A percentile compares a stretch with the other conserved stretches of the same genome.
Evolutionary conservation across 768 basidiomycete genomes (phyloP).

Genomic region (Suillus ampliporus): DNA sequence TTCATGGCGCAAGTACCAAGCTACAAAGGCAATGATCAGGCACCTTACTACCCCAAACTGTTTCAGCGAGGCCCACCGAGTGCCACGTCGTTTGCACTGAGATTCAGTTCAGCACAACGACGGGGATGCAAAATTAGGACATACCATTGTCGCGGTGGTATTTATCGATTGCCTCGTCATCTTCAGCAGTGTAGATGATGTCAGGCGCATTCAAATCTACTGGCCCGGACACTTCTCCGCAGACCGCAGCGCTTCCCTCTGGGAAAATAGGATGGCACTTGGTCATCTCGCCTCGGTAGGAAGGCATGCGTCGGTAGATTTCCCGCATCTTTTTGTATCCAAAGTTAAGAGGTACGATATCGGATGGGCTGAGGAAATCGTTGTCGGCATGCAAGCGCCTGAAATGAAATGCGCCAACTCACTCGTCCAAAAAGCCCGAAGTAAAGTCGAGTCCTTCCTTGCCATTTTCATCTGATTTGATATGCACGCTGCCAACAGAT

Average conservation of each 20-base stretch:
- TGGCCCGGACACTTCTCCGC: constrained; percentile 31
- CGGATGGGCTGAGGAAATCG: constrained; percentile 16
- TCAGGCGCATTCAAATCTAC: constrained; percentile 40
- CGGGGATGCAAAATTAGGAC: constrained; percentile 11
- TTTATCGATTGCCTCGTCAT: constrained; percentile 41
- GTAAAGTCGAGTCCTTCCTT: constrained; percentile 21
- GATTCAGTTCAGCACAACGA: constrained; percentile 1
- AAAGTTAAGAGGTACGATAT: constrained; percentile 22
- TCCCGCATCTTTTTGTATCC: constrained; percentile 27
- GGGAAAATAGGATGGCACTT: constrained; percentile 45
- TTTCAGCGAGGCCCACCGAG: constrained; percentile 37
- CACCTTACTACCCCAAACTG: background rate
- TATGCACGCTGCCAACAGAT: constrained; percentile 25
- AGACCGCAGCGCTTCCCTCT: constrained; percentile 14
- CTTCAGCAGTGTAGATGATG: constrained; percentile 45
- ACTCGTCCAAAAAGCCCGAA: constrained; percentile 18
- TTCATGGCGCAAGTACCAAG: constrained; percentile 71
- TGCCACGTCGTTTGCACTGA: constrained; percentile 52
- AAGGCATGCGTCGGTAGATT: constrained; percentile 28
- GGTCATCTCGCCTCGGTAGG: constrained; percentile 45
- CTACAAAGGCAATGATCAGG: constrained; percentile 39
- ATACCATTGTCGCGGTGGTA: constrained; percentile 36
- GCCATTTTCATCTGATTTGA: constrained; percentile 15
- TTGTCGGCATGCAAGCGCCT: background rate
- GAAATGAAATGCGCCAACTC: background rate